Evolutionary conservation across 2,329 filamentous ascomycete species (phyloP).

Genomic region (Fusarium stilboides): DNA sequence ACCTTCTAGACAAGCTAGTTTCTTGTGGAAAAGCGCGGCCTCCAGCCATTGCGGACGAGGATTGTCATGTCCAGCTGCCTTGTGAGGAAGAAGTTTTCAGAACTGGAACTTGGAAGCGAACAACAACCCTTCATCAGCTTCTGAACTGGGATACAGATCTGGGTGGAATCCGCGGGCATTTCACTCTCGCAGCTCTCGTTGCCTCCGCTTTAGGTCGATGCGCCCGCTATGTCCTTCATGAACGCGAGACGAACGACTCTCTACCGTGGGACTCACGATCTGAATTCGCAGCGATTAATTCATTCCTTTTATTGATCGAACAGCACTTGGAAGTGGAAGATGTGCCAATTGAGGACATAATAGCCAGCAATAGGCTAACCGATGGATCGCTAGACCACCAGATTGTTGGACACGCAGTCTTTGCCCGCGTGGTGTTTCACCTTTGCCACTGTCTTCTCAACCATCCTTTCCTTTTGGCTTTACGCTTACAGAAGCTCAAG

Average conservation of each 20-base stretch:
- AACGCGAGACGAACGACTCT: not conserved
- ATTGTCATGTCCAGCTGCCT: not conserved
- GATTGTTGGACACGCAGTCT: not conserved
- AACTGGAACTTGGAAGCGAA: not conserved
- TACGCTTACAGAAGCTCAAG: accelerated
- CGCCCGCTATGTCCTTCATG: not conserved
- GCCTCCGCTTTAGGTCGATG: not conserved
- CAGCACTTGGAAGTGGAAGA: not conserved
- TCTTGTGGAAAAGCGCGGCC: not conserved
- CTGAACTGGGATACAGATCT: not conserved
- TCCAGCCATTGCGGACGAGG: not conserved
- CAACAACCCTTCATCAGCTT: not conserved
- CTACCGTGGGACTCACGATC: not conserved
- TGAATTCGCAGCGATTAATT: not conserved
- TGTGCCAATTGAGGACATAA: not conserved
- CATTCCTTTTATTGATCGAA: not conserved
- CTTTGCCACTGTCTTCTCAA: not conserved
- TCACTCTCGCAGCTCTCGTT: not conserved
- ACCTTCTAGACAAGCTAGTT: not conserved
- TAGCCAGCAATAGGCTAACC: not conserved
- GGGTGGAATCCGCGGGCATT: not conserved
- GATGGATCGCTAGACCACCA: not conserved
- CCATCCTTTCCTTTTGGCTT: not conserved
- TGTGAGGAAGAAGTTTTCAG: not conserved
- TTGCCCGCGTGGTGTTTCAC: not conserved